phyloP scores from a whole-genome alignment of 2,329 filamentous ascomycete species.

The Cylindrodendrum hubeiense region DNA sequence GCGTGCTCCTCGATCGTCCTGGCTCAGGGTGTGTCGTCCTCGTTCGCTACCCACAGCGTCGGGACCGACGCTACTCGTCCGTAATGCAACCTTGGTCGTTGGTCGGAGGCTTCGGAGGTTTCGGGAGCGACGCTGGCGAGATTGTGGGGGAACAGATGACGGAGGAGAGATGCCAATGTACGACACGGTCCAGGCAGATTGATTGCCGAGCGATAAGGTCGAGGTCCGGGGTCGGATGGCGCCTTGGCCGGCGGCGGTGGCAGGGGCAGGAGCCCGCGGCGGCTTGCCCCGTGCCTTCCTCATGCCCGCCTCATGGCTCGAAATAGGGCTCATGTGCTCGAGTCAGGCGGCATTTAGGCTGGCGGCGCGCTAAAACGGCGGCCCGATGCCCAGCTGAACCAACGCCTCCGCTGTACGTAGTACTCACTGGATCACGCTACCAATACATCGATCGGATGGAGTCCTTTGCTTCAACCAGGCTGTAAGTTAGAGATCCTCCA shows the following conservation, averaged over 20 bases:
- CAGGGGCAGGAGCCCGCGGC: not conserved
- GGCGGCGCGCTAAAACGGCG: slow-evolving; percentile 12
- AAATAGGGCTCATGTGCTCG: slow-evolving; percentile 29
- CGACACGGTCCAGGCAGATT: slow-evolving; percentile 7
- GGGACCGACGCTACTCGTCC: not conserved
- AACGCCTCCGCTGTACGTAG: not conserved
- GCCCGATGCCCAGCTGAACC: not conserved
- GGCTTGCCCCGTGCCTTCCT: not conserved
- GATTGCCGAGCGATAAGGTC: slow-evolving; percentile 32
- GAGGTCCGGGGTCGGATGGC: slow-evolving; percentile 24
- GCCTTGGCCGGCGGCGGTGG: not conserved
- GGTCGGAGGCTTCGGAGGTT: not conserved
- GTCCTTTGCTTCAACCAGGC: not conserved
- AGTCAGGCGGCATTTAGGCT: slow-evolving; percentile 34
- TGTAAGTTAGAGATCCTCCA: not conserved
- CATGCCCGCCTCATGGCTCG: not conserved
- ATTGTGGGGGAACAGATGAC: slow-evolving; percentile 17
- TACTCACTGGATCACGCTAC: too few relatives aligned
- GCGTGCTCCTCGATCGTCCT: not conserved
- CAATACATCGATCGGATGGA: too few relatives aligned
- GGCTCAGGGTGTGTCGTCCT: not conserved
- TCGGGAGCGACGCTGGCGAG: not conserved
- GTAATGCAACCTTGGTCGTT: not conserved
- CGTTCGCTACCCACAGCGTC: not conserved
- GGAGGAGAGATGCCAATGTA: slow-evolving; percentile 26